Conservation (phyloP, 2,329 filamentous ascomycete genomes). For the Calonectria fujianensis region DNA sequence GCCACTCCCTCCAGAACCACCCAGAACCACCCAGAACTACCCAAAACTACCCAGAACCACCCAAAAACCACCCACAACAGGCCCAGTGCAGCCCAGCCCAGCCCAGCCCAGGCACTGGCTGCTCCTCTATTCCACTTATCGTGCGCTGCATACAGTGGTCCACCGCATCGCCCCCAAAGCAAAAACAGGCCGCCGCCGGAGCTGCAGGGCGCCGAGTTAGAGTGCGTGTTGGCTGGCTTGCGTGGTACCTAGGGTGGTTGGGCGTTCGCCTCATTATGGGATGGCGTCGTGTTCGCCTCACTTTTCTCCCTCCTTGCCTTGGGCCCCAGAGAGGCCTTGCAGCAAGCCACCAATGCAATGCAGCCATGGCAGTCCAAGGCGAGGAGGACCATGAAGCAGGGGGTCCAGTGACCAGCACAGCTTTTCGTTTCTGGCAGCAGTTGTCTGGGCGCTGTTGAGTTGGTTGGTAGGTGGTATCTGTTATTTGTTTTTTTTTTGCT, state of each 20-base stretch:
- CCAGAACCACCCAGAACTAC: neutral
- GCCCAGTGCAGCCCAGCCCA: neutral
- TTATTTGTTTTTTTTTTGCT: neutral
- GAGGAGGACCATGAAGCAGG: neutral
- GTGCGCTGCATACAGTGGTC: neutral
- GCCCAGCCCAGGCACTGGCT: neutral
- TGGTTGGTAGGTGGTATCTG: neutral
- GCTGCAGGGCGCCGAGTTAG: neutral
- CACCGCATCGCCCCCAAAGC: constrained; percentile 4
- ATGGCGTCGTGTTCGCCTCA: neutral
- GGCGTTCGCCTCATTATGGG: neutral
- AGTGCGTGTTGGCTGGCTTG: neutral
- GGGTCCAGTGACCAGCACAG: neutral
- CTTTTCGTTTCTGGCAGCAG: neutral
- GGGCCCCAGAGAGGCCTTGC: neutral
- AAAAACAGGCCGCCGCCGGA: neutral
- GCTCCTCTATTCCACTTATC: neutral
- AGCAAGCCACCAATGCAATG: neutral
- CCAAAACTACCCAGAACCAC: neutral
- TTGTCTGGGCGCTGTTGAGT: neutral
- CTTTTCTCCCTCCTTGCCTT: neutral
- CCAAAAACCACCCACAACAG: too few relatives aligned
- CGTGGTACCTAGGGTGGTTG: too few relatives aligned
- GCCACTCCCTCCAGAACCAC: neutral
- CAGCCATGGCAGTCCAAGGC: neutral